These are phyloP conservation scores for Angomonas ambiguus DNA, from an alignment of 208 protist genomes.

Conservation along the genomic window DNA sequence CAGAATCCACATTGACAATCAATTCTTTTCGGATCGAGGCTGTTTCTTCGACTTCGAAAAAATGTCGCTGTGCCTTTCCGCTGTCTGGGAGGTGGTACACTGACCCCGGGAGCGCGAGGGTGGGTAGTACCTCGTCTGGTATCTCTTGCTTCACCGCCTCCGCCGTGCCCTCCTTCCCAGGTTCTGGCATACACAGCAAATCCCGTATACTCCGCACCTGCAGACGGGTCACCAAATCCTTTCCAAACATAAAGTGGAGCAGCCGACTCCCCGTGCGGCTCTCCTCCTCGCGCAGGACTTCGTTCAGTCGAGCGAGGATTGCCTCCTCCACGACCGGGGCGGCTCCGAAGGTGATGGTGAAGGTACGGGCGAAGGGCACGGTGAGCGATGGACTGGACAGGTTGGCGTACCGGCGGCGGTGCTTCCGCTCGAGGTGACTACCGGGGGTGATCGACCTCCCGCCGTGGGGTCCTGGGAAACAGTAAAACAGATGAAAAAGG, in stretches of 20 bases:
- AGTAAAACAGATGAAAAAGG: constrained; percentile 74
- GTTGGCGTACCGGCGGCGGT: neutral
- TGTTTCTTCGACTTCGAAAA: constrained; percentile 18
- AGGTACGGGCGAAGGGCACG: constrained; percentile 24
- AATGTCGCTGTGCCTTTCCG: constrained; percentile 9
- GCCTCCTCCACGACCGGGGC: constrained; percentile 54
- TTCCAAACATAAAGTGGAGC: constrained; percentile 49
- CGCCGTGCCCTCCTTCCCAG: neutral
- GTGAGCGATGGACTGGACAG: too few relatives aligned
- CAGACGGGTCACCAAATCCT: constrained; percentile 52
- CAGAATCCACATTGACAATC: constrained; percentile 14
- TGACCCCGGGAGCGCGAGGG: constrained; percentile 21
- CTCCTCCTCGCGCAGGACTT: constrained; percentile 18
- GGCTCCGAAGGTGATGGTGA: constrained; percentile 50
- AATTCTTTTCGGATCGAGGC: constrained; percentile 20
- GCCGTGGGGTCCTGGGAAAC: constrained; percentile 17
- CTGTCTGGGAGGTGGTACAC: constrained; percentile 20
- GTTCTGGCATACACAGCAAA: constrained; percentile 10
- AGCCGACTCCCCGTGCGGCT: constrained; percentile 33
- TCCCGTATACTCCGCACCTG: constrained; percentile 48
- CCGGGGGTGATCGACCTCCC: neutral
- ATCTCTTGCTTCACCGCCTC: neutral
- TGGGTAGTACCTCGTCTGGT: constrained; percentile 22
- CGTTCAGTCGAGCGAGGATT: constrained; percentile 18
- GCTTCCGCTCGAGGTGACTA: neutral